These are phyloP conservation scores for Taxillus chinensis DNA, from an alignment of 164 flowering plant species.

Conservation along the genomic window DNA sequence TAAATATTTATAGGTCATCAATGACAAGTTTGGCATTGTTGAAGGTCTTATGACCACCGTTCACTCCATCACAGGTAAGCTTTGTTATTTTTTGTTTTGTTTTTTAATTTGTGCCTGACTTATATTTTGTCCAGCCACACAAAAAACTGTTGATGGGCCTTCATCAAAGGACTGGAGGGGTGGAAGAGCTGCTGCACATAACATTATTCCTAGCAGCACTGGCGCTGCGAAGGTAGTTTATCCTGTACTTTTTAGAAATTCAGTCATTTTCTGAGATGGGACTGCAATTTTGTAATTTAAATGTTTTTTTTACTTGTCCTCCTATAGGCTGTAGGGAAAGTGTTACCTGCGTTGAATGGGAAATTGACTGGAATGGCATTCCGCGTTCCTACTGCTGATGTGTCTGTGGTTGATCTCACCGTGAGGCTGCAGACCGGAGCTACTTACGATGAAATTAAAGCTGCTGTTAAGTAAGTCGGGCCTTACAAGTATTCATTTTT, in stretches of 20 bases:
- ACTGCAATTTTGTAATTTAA: neutral
- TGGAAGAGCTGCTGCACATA: conserved; percentile 2
- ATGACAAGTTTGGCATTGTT: conserved; percentile 2
- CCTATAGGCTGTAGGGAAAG: conserved; percentile 69
- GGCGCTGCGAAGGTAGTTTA: neutral
- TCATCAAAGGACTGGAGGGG: neutral
- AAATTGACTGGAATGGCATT: conserved; percentile 73
- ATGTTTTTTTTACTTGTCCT: neutral
- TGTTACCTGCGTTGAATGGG: conserved; percentile 59
- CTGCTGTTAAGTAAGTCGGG: conserved; percentile 54
- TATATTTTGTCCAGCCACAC: neutral
- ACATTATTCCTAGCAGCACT: conserved; percentile 4
- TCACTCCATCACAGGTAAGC: conserved; percentile 2
- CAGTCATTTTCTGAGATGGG: too few relatives aligned
- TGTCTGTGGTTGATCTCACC: conserved; percentile 71
- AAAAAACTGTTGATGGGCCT: conserved; percentile 2
- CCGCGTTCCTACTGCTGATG: conserved; percentile 72
- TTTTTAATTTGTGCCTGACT: neutral
- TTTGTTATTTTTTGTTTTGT: too few relatives aligned
- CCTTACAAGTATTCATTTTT: neutral
- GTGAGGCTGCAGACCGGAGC: conserved; percentile 63
- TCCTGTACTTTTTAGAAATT: too few relatives aligned
- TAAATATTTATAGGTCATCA: neutral
- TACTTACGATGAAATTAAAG: conserved; percentile 50
- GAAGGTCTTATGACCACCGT: conserved; percentile 5